A percentile compares a stretch with the other conserved stretches of the same genome.
These are phyloP conservation scores for Cercophora samala DNA, from an alignment of 495 filamentous ascomycete genomes.

Conservation along the genomic window DNA sequence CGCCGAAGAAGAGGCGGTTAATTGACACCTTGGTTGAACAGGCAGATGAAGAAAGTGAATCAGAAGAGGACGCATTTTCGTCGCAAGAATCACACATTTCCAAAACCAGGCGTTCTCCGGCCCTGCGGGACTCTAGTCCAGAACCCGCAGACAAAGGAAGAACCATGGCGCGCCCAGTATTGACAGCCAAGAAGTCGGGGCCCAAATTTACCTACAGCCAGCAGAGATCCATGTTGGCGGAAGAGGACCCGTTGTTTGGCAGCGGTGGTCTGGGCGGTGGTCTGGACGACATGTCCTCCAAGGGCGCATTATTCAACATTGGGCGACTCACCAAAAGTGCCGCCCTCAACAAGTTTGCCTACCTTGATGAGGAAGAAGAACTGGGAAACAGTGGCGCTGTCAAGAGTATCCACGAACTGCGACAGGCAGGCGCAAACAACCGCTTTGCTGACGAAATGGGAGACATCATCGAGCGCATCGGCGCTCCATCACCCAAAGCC, in stretches of 20 bases:
- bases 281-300: slow-evolving; percentile 31
- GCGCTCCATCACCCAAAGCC: slow-evolving; percentile 50
- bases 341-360: slow-evolving; percentile 26
- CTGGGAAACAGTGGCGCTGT: slow-evolving; percentile 57
- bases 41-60: slow-evolving; percentile 22
- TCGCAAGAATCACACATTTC: slow-evolving; percentile 10
- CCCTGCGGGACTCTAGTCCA: slow-evolving; percentile 20
- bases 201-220: slow-evolving; percentile 50
- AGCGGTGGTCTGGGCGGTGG: slow-evolving; percentile 21
- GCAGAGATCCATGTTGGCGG: slow-evolving; percentile 46
- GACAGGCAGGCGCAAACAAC: slow-evolving; percentile 79
- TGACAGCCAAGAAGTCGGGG: slow-evolving; percentile 27
- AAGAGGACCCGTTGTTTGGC: slow-evolving; percentile 38
- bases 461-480: slow-evolving; percentile 79
- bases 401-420: slow-evolving; percentile 83
- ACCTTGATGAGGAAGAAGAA: slow-evolving; percentile 51
- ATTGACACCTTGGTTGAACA: slow-evolving; percentile 57
- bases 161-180: slow-evolving; percentile 17
- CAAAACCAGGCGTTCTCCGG: slow-evolving; percentile 6
- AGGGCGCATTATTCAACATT: slow-evolving; percentile 41
- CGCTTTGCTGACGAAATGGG: slow-evolving; percentile 79
- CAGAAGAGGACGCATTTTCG: slow-evolving; percentile 23
- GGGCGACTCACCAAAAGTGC: slow-evolving; percentile 35
- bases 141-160: slow-evolving; percentile 16
- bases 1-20: slow-evolving; percentile 44